Conservation (phyloP, 306 rosid species). For the Vigna angularis region DNA sequence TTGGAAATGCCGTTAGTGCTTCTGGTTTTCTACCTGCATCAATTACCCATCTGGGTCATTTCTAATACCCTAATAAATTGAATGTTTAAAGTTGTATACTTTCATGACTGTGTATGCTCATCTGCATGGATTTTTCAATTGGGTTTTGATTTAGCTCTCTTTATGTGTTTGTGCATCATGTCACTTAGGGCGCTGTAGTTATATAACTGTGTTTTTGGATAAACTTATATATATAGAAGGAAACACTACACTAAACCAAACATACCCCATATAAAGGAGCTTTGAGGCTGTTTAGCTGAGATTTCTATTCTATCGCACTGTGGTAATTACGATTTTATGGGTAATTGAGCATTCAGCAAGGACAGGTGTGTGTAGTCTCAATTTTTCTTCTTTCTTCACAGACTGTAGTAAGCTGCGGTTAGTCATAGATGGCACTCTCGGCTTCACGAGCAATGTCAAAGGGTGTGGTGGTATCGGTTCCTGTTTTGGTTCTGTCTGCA, state of each 20-base stretch:
- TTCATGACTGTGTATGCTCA: neutral
- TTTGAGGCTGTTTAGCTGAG: neutral
- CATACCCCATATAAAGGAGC: neutral
- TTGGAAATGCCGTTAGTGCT: neutral
- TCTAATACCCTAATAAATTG: neutral
- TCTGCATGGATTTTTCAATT: constrained; percentile 11
- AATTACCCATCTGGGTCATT: constrained; percentile 32
- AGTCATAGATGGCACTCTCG: constrained; percentile 57
- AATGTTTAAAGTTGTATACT: neutral
- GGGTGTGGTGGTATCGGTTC: constrained; percentile 74
- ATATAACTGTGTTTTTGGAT: neutral
- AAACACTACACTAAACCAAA: no score
- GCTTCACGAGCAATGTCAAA: constrained; percentile 64
- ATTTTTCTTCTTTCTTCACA: constrained; percentile 23
- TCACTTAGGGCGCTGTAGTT: neutral
- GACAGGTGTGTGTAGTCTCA: constrained; percentile 8
- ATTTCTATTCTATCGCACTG: neutral
- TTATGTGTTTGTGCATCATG: constrained; percentile 11
- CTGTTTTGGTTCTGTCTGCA: constrained; percentile 69
- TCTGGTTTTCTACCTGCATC: neutral
- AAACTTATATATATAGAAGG: neutral
- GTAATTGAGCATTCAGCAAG: neutral
- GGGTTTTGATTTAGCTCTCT: constrained; percentile 30
- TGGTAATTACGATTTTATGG: neutral
- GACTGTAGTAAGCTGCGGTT: constrained; percentile 27